These are phyloP conservation scores for Solanum pennellii DNA, from an alignment of 257 asterid genomes.

Conservation along the genomic window DNA sequence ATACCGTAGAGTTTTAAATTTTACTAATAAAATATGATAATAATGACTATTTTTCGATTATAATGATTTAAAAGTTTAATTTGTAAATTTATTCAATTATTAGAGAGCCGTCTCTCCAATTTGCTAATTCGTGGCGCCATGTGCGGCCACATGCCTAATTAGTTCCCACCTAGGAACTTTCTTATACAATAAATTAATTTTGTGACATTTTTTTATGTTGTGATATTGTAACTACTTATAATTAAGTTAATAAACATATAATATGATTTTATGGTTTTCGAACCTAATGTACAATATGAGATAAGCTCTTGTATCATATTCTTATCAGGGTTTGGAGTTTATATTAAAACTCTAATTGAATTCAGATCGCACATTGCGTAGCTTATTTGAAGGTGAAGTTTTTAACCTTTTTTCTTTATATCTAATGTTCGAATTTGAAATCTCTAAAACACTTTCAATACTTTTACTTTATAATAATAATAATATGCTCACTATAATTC, in stretches of 20 bases:
- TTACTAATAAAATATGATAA: background rate
- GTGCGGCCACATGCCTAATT: background rate
- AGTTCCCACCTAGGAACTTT: background rate
- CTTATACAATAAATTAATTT: background rate
- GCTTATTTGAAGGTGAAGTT: rapidly evolving
- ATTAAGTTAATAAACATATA: background rate
- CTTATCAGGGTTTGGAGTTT: rapidly evolving
- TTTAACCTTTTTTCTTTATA: rapidly evolving
- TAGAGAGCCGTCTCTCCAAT: background rate
- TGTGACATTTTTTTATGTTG: background rate
- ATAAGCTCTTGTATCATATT: background rate
- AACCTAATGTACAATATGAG: background rate
- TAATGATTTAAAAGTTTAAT: background rate
- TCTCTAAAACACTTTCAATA: background rate
- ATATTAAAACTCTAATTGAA: no score
- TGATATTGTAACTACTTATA: background rate
- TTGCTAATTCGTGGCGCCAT: background rate
- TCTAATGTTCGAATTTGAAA: no score
- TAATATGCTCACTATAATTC: background rate
- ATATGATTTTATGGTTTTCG: background rate
- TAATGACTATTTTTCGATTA: background rate
- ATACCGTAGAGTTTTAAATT: background rate
- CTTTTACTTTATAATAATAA: background rate
- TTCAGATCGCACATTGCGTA: rapidly evolving
- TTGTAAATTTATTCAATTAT: background rate